These are phyloP conservation scores for Quercus robur DNA, from an alignment of 306 rosid species.

Conservation along the genomic window DNA sequence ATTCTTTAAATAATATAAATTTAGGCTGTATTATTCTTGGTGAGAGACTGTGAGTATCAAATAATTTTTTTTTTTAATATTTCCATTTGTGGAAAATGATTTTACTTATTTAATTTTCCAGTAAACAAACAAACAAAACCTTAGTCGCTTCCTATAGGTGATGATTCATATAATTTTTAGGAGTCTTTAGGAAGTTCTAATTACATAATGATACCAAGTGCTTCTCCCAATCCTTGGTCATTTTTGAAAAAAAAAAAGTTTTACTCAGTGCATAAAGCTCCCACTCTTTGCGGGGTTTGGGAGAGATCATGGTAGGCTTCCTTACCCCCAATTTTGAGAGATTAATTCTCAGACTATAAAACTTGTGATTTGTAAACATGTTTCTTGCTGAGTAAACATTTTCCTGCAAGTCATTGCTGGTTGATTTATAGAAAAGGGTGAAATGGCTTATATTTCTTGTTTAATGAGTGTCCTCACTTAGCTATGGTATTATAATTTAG, in stretches of 20 bases:
- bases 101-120: background rate
- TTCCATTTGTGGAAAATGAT: background rate
- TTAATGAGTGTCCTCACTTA: background rate
- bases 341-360: background rate
- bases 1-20: background rate
- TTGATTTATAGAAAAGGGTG: background rate
- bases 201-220: background rate
- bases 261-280: too few relatives aligned
- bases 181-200: background rate
- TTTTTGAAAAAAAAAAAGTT: background rate
- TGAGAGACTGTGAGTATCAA: background rate
- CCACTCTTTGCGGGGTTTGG: too few relatives aligned
- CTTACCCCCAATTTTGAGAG: too few relatives aligned
- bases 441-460: conserved; percentile 6
- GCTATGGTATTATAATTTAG: background rate
- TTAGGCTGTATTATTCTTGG: background rate
- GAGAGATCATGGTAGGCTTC: too few relatives aligned
- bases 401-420: background rate
- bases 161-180: background rate
- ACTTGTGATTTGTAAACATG: background rate
- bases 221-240: background rate
- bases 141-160: background rate
- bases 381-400: background rate
- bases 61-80: background rate
- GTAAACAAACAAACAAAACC: background rate